Base-by-base conservation (phyloP, 208 protist species). In the Trypanosoma vivax region DNA sequence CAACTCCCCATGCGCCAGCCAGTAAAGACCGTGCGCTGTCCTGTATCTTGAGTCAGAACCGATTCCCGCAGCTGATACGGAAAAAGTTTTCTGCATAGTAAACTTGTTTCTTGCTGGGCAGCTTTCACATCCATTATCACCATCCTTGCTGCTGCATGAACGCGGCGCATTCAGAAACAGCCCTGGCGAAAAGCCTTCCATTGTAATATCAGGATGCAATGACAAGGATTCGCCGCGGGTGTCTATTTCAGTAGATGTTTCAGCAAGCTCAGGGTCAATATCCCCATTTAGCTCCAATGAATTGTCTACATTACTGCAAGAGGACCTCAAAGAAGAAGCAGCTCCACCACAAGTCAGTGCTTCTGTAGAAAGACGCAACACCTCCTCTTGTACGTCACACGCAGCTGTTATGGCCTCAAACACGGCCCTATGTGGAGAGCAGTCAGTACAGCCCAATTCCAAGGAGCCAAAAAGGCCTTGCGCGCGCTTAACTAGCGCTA, bases 351-450 rank as follows among this genome's bases (percentile, higher is more conserved):
- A 7, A 18, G 11, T 18, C n/a, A 55, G 39, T 19, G 23, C 28
- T 38, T 25, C 34, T 2, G 55, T 28, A 13, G 45, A 9, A 14
- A 29, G 23, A 37, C 39, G 57, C 24, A 64, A 25, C n/a, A 64
- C 21, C 48, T 64, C 39, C 29, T 64, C 57, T 30, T 64, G 46
- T 13, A 64, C 21, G 25, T 64, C 57, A 40, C 57, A 64, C 3
- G 48, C 57, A 2, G 50, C 19, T 4, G 23, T 64, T 21, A 64
- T 64, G 24, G 57, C 57, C 40, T 64, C 57, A 37, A 64, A 55
- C 27, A 64, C 5, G 28, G 51, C 18, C n/a, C 57, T 46, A 24
- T 55, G 39, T 25, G 57, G 57, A n/a, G 48, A 46, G 33, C 46
- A 64, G 14, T 64, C 57, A 2, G 57, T 64, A 16, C 46, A 64